Percentiles rank a stretch among this genome's conserved stretches.
These are phyloP conservation scores for Cladosporium sp. DNA, from an alignment of 2,329 filamentous ascomycete species.

Conservation along the genomic window DNA sequence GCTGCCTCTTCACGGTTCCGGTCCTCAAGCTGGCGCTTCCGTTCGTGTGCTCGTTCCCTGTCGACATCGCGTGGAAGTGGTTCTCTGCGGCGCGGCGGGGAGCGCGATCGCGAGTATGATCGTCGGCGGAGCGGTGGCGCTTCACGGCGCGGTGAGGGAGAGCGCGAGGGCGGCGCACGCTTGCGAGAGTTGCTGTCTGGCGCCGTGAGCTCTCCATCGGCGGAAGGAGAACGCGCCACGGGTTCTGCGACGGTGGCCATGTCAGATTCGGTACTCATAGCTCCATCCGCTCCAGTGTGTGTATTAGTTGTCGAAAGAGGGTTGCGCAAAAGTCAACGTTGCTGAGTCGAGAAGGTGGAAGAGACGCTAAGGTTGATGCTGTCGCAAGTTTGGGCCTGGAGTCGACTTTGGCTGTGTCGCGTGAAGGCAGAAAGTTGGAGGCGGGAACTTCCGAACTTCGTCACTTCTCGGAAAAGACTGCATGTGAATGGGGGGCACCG, in stretches of 20 bases:
- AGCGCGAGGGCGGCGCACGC: slow-evolving; percentile 38
- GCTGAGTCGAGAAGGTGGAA: not conserved
- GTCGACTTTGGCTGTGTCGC: slow-evolving; percentile 5
- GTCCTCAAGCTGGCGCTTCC: slow-evolving; percentile 53
- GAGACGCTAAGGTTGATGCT: not conserved
- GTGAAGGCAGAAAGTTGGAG: slow-evolving; percentile 15
- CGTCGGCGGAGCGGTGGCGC: slow-evolving; percentile 36
- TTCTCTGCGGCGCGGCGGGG: slow-evolving; percentile 38
- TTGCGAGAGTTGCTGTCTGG: slow-evolving; percentile 34
- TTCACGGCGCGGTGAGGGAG: slow-evolving; percentile 40
- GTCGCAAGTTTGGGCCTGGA: not conserved
- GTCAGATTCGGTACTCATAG: not conserved
- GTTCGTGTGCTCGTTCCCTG: slow-evolving; percentile 53
- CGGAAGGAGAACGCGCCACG: slow-evolving; percentile 3
- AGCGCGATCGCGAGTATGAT: slow-evolving; percentile 37
- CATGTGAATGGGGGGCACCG: not conserved
- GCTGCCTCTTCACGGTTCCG: slow-evolving; percentile 45
- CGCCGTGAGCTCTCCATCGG: slow-evolving; percentile 14
- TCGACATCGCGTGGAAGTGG: slow-evolving; percentile 53
- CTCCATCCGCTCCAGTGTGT: not conserved
- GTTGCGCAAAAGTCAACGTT: not conserved
- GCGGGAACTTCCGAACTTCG: slow-evolving; percentile 2
- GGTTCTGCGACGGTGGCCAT: slow-evolving; percentile 22
- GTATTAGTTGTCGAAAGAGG: not conserved
- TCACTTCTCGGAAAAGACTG: not conserved